A percentile compares a stretch with the other conserved stretches of the same genome.
phyloP scores from a whole-genome alignment of 176 grass and related monocot species.

The sorghum (Sorghum bicolor) region Sorghum_bicolor_NCBIv3 NC_012870.2:59281001-59281500 shows the following conservation, averaged over 20 bases:
- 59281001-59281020: neutral
- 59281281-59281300: neutral
- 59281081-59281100: neutral
- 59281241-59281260: neutral
- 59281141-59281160: neutral
- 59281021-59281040: neutral
- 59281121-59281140: no score
- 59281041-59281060: neutral
- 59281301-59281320: conserved; percentile 14
- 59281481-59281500: neutral
- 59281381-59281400: neutral
- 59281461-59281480: neutral
- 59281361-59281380: neutral
- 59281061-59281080: no score
- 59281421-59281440: no score
- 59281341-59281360: neutral
- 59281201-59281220: neutral
- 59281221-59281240: neutral
- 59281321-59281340: conserved; percentile 1
- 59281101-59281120: no score
- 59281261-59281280: neutral
- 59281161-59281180: neutral
- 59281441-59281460: no score
- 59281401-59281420: neutral
- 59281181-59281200: neutral